Percentiles rank a stretch among this genome's conserved stretches.
Conservation (phyloP, 345 rosid genomes). For the Eucalyptus regnans region DNA sequence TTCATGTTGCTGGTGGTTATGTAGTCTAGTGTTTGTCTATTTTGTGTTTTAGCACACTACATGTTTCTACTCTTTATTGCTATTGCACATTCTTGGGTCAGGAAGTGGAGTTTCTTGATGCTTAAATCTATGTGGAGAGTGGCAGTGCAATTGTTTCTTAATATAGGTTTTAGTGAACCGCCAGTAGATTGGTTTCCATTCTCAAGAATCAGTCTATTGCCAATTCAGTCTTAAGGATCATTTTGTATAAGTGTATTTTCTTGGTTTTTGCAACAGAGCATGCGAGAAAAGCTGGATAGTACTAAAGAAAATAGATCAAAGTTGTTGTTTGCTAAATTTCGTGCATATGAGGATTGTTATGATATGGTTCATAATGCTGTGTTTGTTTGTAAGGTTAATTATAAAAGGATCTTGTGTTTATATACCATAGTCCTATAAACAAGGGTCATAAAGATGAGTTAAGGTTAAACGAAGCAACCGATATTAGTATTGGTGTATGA, state of each 20-base stretch:
- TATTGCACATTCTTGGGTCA: neutral
- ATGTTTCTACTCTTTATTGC: neutral
- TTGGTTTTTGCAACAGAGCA: neutral
- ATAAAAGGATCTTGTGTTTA: neutral
- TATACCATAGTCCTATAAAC: neutral
- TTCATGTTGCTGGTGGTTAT: neutral
- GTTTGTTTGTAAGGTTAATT: neutral
- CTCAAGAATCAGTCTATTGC: neutral
- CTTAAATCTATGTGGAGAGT: neutral
- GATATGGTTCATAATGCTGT: neutral
- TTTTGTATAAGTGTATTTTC: neutral
- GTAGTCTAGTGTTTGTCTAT: neutral
- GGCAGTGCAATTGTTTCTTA: neutral
- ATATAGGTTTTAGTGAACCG: neutral
- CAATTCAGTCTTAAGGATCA: neutral
- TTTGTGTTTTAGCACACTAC: neutral
- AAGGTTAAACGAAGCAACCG: neutral
- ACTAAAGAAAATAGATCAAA: neutral
- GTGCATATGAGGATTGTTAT: neutral
- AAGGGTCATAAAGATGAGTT: neutral
- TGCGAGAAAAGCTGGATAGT: neutral
- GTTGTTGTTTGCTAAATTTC: neutral
- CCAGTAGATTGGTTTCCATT: neutral
- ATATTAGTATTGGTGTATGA: neutral
- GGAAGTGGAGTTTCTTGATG: neutral